These are phyloP conservation scores for Fusarium sp. DNA, from an alignment of 2,329 filamentous ascomycete genomes.

Conservation along the genomic window DNA sequence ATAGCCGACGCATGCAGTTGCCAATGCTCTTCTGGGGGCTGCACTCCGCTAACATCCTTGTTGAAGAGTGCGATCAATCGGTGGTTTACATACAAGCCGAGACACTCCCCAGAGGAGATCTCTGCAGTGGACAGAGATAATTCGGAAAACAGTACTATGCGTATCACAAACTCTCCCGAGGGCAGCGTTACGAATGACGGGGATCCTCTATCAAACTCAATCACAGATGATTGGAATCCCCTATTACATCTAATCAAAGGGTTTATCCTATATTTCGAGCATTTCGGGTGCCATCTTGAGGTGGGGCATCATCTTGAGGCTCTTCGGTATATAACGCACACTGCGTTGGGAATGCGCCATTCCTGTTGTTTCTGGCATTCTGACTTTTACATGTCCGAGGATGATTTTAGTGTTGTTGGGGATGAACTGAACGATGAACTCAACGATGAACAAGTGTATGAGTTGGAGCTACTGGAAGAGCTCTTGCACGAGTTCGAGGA, in stretches of 20 bases:
- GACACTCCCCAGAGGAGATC: no score
- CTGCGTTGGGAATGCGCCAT: accelerated
- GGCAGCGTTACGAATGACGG: background rate
- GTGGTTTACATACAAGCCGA: no score
- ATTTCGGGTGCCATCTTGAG: background rate
- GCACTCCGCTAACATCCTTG: background rate
- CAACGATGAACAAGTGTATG: background rate
- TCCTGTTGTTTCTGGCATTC: background rate
- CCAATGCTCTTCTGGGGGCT: accelerated
- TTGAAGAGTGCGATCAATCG: accelerated
- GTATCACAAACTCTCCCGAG: accelerated
- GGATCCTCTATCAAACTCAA: no score
- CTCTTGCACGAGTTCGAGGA: accelerated
- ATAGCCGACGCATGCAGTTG: background rate
- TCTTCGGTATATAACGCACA: background rate
- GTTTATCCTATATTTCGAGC: accelerated
- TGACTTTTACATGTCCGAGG: background rate
- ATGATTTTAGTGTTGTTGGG: accelerated
- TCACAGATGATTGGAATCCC: background rate
- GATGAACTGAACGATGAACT: background rate
- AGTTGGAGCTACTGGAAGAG: accelerated
- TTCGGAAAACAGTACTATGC: background rate
- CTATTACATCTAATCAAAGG: accelerated
- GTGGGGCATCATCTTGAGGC: background rate
- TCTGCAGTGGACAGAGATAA: no score